Base-by-base conservation (phyloP, 306 rosid genomes). In the Trifolium repens region DNA sequence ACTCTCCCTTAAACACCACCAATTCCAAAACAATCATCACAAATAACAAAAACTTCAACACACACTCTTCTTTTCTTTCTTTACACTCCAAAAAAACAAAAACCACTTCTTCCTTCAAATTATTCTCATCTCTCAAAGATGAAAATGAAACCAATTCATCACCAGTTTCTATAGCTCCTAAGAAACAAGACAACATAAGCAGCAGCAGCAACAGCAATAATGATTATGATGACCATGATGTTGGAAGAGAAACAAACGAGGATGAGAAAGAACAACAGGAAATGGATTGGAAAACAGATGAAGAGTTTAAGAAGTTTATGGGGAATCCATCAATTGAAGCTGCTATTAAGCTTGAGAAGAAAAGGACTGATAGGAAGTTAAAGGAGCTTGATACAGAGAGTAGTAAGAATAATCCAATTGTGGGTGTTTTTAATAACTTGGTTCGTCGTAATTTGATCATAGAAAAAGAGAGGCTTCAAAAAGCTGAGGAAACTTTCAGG, bases 271-370 rank as follows among this genome's bases (percentile, higher is more conserved):
- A 83, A 14, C 91, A 82, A 65, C 97, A 88, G 34, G 96, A 92
- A 57, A 63, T 52, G 75, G 97, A 92, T 72, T 92, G 97, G 97
- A 92, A 90, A 77, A 85, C 78, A 1, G 98, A 92, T 62, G 90
- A 84, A 71, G 97, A 91, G 74, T 93, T 93, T 58, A 93, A 91
- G 91, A 88, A 85, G 62, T 90, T 92, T 74, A 90, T 90, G 92
- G 94, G 96, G 1, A 91, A 85, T 59, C 98, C 93, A 53, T 91
- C 98, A 0, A 85, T 93, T 17, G 96, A 93, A 85, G 97, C 97
- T 0, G 97, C 98, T 11, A 89, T 93, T 32, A 93, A 89, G 87
- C 86, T 93, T 79, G 98, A 93, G 85, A 93, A 91, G 87, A 91
- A 93, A 79, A 89, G 92, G 37, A 85, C 97, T 27, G 97, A 89